Conservation (phyloP, 164 flowering plant species). For the Euptelea pleiosperma region DNA sequence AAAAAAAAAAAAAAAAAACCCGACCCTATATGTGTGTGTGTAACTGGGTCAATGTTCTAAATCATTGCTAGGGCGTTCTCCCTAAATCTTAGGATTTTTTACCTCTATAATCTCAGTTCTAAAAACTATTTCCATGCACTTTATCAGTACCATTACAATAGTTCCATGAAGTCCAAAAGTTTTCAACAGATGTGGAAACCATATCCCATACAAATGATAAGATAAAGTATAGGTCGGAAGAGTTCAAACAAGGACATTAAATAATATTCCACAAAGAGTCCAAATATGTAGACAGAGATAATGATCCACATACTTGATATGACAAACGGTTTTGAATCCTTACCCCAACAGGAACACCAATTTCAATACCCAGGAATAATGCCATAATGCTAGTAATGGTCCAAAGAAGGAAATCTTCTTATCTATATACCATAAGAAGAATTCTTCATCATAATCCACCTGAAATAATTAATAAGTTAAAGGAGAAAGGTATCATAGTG, state of each 20-base stretch:
- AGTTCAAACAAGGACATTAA: background rate
- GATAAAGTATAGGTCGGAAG: too few species aligned
- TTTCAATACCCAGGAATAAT: constrained; percentile 90
- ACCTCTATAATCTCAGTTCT: too few species aligned
- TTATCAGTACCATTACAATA: too few species aligned
- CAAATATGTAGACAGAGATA: background rate
- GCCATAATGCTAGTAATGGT: constrained; percentile 62
- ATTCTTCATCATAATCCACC: constrained; percentile 98
- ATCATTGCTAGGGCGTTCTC: too few species aligned
- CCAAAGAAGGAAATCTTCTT: constrained; percentile 96
- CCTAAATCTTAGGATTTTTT: too few species aligned
- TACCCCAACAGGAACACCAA: constrained; percentile 95
- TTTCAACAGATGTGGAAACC: too few species aligned
- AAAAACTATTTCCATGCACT: too few species aligned
- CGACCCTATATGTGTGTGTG: too few species aligned
- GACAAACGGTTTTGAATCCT: constrained; percentile 18
- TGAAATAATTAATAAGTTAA: constrained; percentile 33
- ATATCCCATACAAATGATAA: background rate
- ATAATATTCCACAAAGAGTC: background rate
- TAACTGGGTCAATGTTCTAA: too few species aligned
- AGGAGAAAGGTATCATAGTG: background rate
- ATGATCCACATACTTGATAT: background rate
- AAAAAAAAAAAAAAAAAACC: too few species aligned
- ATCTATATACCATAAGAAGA: constrained; percentile 87
- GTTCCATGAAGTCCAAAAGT: too few species aligned